Conservation (phyloP, 768 basidiomycete genomes). For the Harrya chromipes region DNA sequence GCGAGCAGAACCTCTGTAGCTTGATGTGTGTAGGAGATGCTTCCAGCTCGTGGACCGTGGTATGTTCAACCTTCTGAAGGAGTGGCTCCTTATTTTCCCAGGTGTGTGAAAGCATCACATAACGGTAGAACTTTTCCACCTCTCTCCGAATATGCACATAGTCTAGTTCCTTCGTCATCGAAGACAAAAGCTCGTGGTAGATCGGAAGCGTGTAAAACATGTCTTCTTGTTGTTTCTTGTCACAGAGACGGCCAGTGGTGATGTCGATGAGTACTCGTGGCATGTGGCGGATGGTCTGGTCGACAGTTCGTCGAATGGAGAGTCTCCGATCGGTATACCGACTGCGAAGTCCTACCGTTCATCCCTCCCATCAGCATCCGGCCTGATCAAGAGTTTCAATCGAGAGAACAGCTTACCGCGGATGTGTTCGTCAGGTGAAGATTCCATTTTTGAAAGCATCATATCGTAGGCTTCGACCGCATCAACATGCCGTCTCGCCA, state of each 20-base stretch:
- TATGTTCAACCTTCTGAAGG: not conserved
- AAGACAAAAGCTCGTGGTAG: not conserved
- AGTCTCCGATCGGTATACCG: not conserved
- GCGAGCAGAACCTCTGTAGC: not conserved
- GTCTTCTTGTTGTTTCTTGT: not conserved
- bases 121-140: slow-evolving; percentile 1
- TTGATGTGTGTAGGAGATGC: not conserved
- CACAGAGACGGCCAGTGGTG: not conserved
- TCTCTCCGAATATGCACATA: not conserved
- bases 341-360: not conserved
- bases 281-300: not conserved
- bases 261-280: slow-evolving; percentile 5
- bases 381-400: not conserved
- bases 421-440: not conserved
- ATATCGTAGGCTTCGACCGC: not conserved
- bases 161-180: not conserved
- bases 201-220: not conserved
- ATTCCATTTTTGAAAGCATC: not conserved
- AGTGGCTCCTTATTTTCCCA: slow-evolving; percentile 1
- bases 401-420: not conserved
- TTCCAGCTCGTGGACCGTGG: slow-evolving; percentile 1
- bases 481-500: not conserved
- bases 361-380: no score
- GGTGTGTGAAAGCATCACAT: slow-evolving; percentile 5
- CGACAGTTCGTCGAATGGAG: not conserved